Evolutionary conservation across 345 rosid species (phyloP), one percentile per base, ranked within the genome.

Genomic region (Bretschneidera sinensis): DNA sequence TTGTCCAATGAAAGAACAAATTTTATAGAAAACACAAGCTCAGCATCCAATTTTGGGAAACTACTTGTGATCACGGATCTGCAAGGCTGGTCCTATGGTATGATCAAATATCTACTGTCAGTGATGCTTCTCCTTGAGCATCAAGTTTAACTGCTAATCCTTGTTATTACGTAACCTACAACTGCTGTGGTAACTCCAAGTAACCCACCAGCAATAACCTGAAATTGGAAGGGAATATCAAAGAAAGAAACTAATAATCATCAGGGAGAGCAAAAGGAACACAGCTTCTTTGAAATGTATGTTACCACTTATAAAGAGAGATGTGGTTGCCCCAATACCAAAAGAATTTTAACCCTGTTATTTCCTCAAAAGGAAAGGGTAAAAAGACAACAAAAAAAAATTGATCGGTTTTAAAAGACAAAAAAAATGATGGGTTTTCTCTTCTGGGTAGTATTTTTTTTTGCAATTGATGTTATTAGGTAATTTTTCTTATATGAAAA

Each of bases 181-280:
- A 64, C 74, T 52, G 75, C 86, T 4, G 96, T 87, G 17, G 48
- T 64, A 23, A 72, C 66, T 28, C 98, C 98, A 23, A 89, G 94
- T 48, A 87, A 52, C 17, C 85, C 79, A 59, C 98, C 98, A 7
- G 83, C 97, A 66, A 84, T 23, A 24, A 89, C 98, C 98, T 92
- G 74, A 48, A 43, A 68, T 31, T 8, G 7, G 21, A 61, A 33
- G 57, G 31, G 19, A 34, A 57, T 43, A 50, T 45, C 39, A 19
- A 48, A 14, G 16, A 16, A 33, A 23, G 43, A 28, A 18, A 51
- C 21, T 24, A 34, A 3, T 43, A 56, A 48, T 24, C 16, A 48
- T 31, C 9, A 4, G 4, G 35, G 35, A 31, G 9, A 31, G 9
- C 6, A 4, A 31, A 31, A 4, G 9, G 35, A 31, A 9, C 35